Evolutionary conservation across 129 eudicot species (phyloP), one percentile per base, ranked within the genome.

Genomic region (Smallanthus sonchifolius): DNA sequence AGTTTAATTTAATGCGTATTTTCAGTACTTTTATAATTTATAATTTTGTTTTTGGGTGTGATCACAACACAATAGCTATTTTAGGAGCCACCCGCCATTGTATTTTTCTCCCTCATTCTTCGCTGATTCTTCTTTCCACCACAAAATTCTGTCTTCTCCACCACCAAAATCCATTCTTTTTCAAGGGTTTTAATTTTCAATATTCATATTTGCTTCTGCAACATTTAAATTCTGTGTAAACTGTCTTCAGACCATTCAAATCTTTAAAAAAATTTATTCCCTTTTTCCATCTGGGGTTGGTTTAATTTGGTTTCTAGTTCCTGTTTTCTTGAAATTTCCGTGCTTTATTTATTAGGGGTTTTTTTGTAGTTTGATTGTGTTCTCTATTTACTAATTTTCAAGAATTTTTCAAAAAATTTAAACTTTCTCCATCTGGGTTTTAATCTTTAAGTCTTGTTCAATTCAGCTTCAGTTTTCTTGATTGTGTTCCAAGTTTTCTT

Each of bases 111-210:
- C 59, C 59, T 7, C 14, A 57, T 43, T 44, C 34, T 65, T 35
- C 48, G 32, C 67, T 56, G 43, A 72, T 79, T 79, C 74, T 79
- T 72, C 78, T 8, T 79, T 73, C 73, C 77, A 65, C 78, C 78
- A 79, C 69, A 73, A 52, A 64, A 77, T 77, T 77, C 76, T 62
- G 55, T 44, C 56, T 37, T 71, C 82, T 78, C 77, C 73, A 71
- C 78, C 74, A 79, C 68, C 75, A 79, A 79, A 64, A 64, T 49
- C 78, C 73, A 38, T 44, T 57, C 6, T 72, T 79, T 70, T 77
- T 13, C 8, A 60, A 47, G 64, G 43, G 16, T 60, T 69, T 48
- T 72, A 2, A 28, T 70, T 67, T 49, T 54, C 24, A 13, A 5
- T 66, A 5, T 66, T 1, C 10, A 40, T 34, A 35, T 66, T 5